Percentiles rank a stretch among this genome's conserved stretches.
phyloP scores from a whole-genome alignment of 2,329 filamentous ascomycete genomes.

The Myriosclerotinia scirpicola region DNA sequence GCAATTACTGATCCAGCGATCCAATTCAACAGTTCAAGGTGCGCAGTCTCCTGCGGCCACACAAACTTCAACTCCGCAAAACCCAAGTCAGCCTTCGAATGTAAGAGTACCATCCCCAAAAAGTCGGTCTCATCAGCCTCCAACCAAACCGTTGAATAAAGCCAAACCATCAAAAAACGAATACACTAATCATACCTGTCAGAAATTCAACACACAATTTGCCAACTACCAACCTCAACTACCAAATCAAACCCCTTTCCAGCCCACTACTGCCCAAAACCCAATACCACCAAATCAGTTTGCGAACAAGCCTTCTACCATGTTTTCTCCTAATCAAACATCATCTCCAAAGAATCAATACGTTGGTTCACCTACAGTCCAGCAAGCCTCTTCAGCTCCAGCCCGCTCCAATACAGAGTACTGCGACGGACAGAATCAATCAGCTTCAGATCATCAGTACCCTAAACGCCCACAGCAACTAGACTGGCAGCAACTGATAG shows the following conservation, averaged over 20 bases:
- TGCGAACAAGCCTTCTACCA: not conserved
- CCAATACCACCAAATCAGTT: not conserved
- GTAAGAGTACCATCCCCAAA: not conserved
- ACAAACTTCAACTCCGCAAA: not conserved
- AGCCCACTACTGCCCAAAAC: not conserved
- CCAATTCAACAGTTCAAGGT: not conserved
- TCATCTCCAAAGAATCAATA: slow-evolving; percentile 6
- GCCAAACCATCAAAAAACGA: not conserved
- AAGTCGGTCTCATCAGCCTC: not conserved
- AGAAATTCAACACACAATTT: not conserved
- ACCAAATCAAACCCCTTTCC: not conserved
- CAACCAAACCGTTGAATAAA: not conserved
- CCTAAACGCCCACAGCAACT: not conserved
- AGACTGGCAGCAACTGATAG: not conserved
- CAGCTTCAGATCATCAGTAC: slow-evolving; percentile 1
- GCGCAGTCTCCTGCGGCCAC: not conserved
- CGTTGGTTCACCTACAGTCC: not conserved
- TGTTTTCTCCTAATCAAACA: not conserved
- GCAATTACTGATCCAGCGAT: not conserved
- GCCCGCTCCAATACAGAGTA: not conserved
- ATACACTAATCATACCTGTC: not conserved
- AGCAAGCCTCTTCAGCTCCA: slow-evolving; percentile 1
- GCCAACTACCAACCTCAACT: not conserved
- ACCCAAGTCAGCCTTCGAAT: not conserved
- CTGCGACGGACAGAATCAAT: not conserved